phyloP scores from a whole-genome alignment of 306 rosid genomes.

The Vigna mungo region DNA sequence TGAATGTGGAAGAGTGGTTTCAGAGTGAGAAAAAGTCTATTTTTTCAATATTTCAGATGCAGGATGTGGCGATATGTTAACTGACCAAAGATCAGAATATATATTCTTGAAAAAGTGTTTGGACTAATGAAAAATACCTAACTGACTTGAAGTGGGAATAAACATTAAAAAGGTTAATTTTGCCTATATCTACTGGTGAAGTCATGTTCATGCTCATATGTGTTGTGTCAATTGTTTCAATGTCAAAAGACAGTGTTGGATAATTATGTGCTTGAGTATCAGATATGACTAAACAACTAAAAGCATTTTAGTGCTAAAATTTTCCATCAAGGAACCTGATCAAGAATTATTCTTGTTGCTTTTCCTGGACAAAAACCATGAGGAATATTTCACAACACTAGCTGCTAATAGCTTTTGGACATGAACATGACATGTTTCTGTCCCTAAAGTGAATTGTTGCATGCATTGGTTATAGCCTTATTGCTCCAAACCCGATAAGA shows the following conservation, averaged over 20 bases:
- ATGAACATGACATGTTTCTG: conserved; percentile 36
- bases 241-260: neutral
- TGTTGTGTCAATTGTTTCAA: neutral
- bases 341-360: neutral
- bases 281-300: neutral
- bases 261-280: conserved; percentile 2
- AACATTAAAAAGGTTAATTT: neutral
- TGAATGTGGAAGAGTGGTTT: neutral
- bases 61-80: no score
- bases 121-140: no score
- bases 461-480: conserved; percentile 23
- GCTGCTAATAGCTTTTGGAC: conserved; percentile 44
- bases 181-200: neutral
- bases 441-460: conserved; percentile 23
- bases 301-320: neutral
- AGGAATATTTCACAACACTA: conserved; percentile 21
- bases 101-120: no score
- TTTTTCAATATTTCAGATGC: no score
- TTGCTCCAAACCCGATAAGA: conserved; percentile 45
- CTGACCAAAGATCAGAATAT: no score
- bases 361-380: neutral
- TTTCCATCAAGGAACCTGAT: neutral
- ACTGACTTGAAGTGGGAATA: neutral
- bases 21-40: no score
- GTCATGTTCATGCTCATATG: neutral